A percentile compares a stretch with the other conserved stretches of the same genome.
Evolutionary conservation across 192 early-diverging fungal genomes (phyloP).

Genomic region (Backusella luteola): DNA sequence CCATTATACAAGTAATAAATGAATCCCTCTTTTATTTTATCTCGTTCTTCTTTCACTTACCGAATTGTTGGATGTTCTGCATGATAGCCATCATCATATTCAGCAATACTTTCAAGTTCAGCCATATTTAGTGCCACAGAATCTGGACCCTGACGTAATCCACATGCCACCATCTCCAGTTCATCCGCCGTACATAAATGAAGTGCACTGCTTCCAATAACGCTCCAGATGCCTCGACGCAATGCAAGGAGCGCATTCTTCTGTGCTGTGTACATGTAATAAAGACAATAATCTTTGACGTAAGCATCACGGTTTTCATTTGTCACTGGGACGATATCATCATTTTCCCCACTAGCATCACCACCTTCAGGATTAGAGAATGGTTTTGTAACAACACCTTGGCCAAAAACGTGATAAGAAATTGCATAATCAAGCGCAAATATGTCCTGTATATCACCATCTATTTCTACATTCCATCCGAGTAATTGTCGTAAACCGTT

Average conservation of each 20-base stretch:
- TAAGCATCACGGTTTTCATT: slow-evolving; percentile 70
- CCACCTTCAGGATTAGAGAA: slow-evolving; percentile 20
- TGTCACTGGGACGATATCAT: slow-evolving; percentile 60
- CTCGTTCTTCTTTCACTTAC: slow-evolving; percentile 15
- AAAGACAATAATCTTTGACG: slow-evolving; percentile 68
- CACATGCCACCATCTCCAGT: slow-evolving; percentile 73
- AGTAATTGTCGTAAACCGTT: slow-evolving; percentile 76
- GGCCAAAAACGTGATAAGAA: slow-evolving; percentile 56
- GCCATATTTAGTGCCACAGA: slow-evolving; percentile 59
- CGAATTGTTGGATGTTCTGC: slow-evolving; percentile 61
- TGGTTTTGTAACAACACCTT: slow-evolving; percentile 52
- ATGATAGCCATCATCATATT: slow-evolving; percentile 89
- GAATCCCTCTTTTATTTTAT: not conserved
- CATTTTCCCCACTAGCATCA: slow-evolving; percentile 14
- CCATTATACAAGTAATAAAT: not conserved
- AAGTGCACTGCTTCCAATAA: slow-evolving; percentile 43
- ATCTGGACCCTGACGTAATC: slow-evolving; percentile 30
- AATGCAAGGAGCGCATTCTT: slow-evolving; percentile 66
- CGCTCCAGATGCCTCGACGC: slow-evolving; percentile 67
- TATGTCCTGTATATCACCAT: slow-evolving; percentile 71
- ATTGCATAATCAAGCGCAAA: slow-evolving; percentile 85
- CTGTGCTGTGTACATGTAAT: slow-evolving; percentile 48
- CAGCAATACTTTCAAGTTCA: slow-evolving; percentile 66
- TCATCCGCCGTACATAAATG: slow-evolving; percentile 54
- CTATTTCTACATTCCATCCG: slow-evolving; percentile 57